Percentiles rank a stretch among this genome's conserved stretches.
Conservation (phyloP, 345 rosid species). For the Syzygium oleosum region DNA sequence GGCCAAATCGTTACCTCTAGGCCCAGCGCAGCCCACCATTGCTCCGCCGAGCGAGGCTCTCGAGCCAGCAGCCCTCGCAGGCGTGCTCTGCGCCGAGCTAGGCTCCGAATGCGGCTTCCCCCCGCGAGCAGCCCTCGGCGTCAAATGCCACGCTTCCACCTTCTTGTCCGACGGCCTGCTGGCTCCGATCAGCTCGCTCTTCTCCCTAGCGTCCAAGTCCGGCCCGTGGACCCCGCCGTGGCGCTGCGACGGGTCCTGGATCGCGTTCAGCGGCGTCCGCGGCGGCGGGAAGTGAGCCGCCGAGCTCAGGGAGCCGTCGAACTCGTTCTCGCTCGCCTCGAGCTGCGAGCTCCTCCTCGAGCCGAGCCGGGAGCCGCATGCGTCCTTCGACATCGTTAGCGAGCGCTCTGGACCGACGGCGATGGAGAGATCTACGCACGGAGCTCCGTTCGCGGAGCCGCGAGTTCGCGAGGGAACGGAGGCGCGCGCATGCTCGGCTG, state of each 20-base stretch:
- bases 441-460: neutral
- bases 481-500: neutral
- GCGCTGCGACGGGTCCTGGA: constrained; percentile 68
- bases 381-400: constrained; percentile 25
- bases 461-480: neutral
- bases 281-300: constrained; percentile 47
- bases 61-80: constrained; percentile 41
- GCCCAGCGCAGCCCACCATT: constrained; percentile 13
- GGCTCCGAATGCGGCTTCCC: constrained; percentile 55
- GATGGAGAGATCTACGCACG: neutral
- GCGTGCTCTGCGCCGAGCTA: constrained; percentile 64
- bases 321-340: constrained; percentile 60
- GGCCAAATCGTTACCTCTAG: constrained; percentile 18
- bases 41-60: constrained; percentile 52
- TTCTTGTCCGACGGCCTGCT: constrained; percentile 14
- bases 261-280: constrained; percentile 63
- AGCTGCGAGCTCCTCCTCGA: constrained; percentile 9
- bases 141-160: constrained; percentile 9
- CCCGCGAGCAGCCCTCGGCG: constrained; percentile 40
- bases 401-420: neutral
- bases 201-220: constrained; percentile 24
- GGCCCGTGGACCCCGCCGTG: constrained; percentile 16
- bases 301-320: constrained; percentile 23
- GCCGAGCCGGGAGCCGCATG: constrained; percentile 14
- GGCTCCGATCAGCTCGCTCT: constrained; percentile 15